Base-by-base conservation (phyloP, 2,329 filamentous ascomycete species). In the Diatrype stigma region DNA sequence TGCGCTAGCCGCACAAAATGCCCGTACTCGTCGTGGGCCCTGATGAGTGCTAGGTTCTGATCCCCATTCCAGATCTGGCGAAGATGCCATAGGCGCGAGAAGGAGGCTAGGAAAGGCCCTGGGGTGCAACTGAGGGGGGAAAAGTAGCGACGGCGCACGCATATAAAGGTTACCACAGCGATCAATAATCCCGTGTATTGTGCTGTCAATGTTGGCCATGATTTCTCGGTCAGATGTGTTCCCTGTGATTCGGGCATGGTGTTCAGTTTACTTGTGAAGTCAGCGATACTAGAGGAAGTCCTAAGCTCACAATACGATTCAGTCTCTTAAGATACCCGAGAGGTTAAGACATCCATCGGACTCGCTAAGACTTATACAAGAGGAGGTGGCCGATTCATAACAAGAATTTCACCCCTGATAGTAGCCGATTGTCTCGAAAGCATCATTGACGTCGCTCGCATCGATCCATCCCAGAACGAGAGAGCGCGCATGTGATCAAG, bases 1-100 rank as follows among this genome's bases (percentile, higher is more conserved):
- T 67, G 63, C 10, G 63, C 63, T 28, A 75, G 72, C 12, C 73
- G 71, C 30, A 76, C 68, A 54, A 75, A 74, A 22, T 65, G 55
- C 68, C 71, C 70, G 54, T 74, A 65, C 51, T 69, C 65, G 14
- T 67, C 59, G 54, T 73, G 72, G 16, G 68, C 58, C n/a, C 56
- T 60, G 28, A 70, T 67, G 2, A 68, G 63, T 38, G 64, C 65
- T 22, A 60, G 54, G 50, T 74, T 69, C 4, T 63, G 65, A 34
- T 74, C 65, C 0, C 73, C 73, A 32, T 65, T 68, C 35, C 60
- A 60, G 3, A 70, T 63, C 11, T 70, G 68, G 34, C 59, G 62
- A 22, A 74, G 56, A 47, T 71, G 66, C 73, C 73, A 75, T 2
- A 71, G 50, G 19, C 63, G 64, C 2, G 72, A 67, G 49, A 73